Evolutionary conservation across 2,329 filamentous ascomycete species (phyloP).

Genomic region (Lasiodiplodia hormozganensis): DNA sequence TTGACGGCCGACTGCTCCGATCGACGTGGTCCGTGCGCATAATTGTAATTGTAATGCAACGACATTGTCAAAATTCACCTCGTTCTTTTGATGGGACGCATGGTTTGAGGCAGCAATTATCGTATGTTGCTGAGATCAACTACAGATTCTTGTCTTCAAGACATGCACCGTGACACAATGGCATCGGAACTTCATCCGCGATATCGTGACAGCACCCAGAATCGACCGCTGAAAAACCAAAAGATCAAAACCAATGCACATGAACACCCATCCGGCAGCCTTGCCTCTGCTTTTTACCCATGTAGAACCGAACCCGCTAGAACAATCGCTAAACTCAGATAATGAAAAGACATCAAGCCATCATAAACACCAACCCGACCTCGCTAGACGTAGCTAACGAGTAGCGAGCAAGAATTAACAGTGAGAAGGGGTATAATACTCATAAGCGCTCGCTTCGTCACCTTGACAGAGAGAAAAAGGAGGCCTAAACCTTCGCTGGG

Average conservation of each 20-base stretch:
- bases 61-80: not conserved
- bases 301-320: not conserved
- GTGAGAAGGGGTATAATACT: constrained; percentile 29
- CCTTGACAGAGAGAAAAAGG: constrained; percentile 7
- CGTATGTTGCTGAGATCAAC: constrained; percentile 8
- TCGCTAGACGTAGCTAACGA: not conserved
- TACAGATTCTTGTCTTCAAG: constrained; percentile 7
- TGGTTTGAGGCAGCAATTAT: not conserved
- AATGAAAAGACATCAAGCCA: not conserved
- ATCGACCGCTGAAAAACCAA: not conserved
- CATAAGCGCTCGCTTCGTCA: constrained; percentile 20
- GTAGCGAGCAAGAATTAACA: constrained; percentile 7
- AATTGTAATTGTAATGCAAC: not conserved
- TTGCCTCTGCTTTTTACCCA: constrained; percentile 18
- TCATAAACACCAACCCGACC: not conserved
- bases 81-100: not conserved
- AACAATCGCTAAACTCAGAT: constrained; percentile 8
- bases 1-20: constrained; percentile 20
- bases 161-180: constrained; percentile 4
- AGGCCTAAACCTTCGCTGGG: not conserved
- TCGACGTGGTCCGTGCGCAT: not conserved
- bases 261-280: constrained; percentile 17
- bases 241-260: constrained; percentile 1
- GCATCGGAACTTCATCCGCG: constrained; percentile 2
- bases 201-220: constrained; percentile 8